A percentile compares a stretch with the other conserved stretches of the same genome.
Conservation (phyloP, 2,329 filamentous ascomycete species). For the Alternaria metachromatica region DNA sequence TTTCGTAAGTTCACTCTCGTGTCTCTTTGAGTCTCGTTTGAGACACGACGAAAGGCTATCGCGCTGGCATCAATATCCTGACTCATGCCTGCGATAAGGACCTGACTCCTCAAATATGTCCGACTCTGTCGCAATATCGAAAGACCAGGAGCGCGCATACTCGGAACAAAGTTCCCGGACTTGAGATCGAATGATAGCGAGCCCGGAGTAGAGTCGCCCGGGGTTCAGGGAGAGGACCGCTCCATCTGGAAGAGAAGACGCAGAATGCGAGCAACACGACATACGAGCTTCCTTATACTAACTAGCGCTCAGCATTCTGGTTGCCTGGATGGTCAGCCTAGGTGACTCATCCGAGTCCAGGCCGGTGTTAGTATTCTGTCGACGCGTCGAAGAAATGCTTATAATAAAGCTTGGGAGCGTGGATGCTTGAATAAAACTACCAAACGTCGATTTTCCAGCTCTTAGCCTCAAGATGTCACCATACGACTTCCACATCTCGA, state of each 20-base stretch:
- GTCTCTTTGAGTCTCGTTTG: background rate
- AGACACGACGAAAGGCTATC: background rate
- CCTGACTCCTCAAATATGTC: background rate
- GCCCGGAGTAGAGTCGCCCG: background rate
- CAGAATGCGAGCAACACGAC: background rate
- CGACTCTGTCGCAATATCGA: background rate
- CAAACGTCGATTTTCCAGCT: too few relatives aligned
- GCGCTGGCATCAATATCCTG: background rate
- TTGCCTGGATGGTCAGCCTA: background rate
- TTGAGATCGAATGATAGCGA: background rate
- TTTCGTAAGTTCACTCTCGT: background rate
- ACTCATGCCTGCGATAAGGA: background rate
- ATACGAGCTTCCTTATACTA: slow-evolving; percentile 2
- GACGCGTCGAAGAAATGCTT: background rate
- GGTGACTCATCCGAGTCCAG: slow-evolving; percentile 4
- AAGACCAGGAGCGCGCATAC: background rate
- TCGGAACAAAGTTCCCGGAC: background rate
- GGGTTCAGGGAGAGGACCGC: background rate
- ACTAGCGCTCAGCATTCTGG: slow-evolving; percentile 1
- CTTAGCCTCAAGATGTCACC: background rate
- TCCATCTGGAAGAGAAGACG: background rate
- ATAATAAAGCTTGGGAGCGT: background rate
- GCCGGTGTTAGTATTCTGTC: background rate
- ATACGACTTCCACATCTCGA: slow-evolving; percentile 68
- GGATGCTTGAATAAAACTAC: too few relatives aligned